phyloP scores from a whole-genome alignment of 2,329 filamentous ascomycete genomes.

The Alternaria incomplexa region DNA sequence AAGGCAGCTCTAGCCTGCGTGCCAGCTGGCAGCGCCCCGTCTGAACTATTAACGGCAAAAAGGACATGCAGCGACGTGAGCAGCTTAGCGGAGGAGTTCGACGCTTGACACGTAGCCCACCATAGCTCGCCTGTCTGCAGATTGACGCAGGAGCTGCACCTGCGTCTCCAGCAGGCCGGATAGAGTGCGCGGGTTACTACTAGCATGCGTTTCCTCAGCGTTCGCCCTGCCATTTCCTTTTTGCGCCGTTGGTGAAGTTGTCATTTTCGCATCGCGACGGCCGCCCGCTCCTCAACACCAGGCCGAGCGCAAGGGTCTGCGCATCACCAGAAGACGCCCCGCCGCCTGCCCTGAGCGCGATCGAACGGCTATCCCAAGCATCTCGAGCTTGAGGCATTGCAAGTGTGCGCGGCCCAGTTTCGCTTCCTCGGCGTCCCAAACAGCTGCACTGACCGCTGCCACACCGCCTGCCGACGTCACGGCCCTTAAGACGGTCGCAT shows the following conservation, averaged over 20 bases:
- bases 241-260: constrained; percentile 11
- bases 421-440: constrained; percentile 38
- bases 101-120: constrained; percentile 46
- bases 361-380: constrained; percentile 18
- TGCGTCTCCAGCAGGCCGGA: constrained; percentile 43
- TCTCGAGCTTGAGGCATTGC: constrained; percentile 20
- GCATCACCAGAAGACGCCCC: constrained; percentile 19
- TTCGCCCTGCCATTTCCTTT: constrained; percentile 34
- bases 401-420: constrained; percentile 27
- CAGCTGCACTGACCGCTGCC: constrained; percentile 46
- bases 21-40: constrained; percentile 49
- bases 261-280: constrained; percentile 11
- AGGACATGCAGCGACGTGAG: constrained; percentile 38
- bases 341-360: constrained; percentile 10
- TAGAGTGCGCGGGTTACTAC: constrained; percentile 43
- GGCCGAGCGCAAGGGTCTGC: constrained; percentile 9
- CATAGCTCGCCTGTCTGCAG: constrained; percentile 46
- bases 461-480: constrained; percentile 49
- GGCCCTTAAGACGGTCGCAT: constrained; percentile 42
- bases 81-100: constrained; percentile 42
- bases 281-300: constrained; percentile 31
- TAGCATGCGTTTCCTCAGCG: constrained; percentile 33
- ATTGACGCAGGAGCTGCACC: constrained; percentile 50
- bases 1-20: constrained; percentile 31
- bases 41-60: constrained; percentile 33